Evolutionary conservation across 768 basidiomycete genomes (phyloP).

Genomic region (Inosperma sp.): DNA sequence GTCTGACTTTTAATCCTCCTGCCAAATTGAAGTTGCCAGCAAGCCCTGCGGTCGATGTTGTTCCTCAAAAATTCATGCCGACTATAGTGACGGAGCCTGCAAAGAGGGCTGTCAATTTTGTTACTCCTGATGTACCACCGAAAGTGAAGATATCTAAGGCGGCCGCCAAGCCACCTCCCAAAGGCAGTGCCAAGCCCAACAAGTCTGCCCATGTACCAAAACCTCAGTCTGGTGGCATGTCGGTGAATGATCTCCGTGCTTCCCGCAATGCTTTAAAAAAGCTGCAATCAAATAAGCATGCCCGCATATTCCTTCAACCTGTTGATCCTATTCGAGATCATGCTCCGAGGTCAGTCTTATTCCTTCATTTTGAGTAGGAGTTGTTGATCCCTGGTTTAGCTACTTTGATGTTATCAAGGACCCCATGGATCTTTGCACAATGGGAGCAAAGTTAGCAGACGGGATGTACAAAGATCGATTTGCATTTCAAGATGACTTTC

Average conservation of each 20-base stretch:
- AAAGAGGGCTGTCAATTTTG: constrained; percentile 36
- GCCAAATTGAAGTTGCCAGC: constrained; percentile 57
- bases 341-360: constrained; percentile 67
- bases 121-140: constrained; percentile 28
- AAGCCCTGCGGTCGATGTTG: constrained; percentile 27
- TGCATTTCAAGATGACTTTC: constrained; percentile 82
- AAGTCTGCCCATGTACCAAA: constrained; percentile 56
- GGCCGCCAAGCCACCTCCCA: constrained; percentile 21
- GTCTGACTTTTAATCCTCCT: constrained; percentile 38
- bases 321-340: constrained; percentile 95
- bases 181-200: constrained; percentile 13
- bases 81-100: constrained; percentile 30
- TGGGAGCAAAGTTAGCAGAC: constrained; percentile 78
- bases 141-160: constrained; percentile 24
- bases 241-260: constrained; percentile 66
- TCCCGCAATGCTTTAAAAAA: constrained; percentile 79
- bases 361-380: neutral
- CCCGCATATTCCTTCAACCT: constrained; percentile 72
- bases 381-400: constrained; percentile 37
- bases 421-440: constrained; percentile 93
- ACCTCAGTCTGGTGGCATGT: constrained; percentile 75
- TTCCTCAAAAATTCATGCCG: constrained; percentile 23
- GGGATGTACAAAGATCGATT: constrained; percentile 84
- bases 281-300: constrained; percentile 67
- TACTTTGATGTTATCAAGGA: constrained; percentile 88